Percentiles rank a stretch among this genome's conserved stretches.
phyloP scores from a whole-genome alignment of 306 rosid species.

The Castanopsis chinensis region DNA sequence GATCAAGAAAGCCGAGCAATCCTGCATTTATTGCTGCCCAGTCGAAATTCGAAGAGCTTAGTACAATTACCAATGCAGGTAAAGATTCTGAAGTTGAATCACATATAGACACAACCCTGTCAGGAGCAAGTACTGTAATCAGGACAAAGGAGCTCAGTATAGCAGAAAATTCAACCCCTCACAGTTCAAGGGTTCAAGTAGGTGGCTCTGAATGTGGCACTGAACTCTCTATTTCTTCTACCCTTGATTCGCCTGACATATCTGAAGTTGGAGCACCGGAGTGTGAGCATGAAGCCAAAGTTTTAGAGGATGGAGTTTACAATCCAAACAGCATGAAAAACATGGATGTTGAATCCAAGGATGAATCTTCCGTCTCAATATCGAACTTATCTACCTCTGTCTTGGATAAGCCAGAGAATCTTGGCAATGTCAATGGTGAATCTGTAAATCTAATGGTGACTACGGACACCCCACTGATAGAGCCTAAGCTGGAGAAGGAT shows the following conservation, averaged over 20 bases:
- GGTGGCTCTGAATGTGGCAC: conserved; percentile 84
- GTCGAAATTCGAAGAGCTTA: conserved; percentile 69
- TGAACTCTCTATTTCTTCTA: conserved; percentile 80
- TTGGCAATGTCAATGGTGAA: conserved; percentile 25
- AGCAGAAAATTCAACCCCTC: conserved; percentile 42
- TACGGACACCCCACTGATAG: conserved; percentile 34
- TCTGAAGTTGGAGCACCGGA: conserved; percentile 58
- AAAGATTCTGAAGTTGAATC: conserved; percentile 53
- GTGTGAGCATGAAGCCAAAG: conserved; percentile 47
- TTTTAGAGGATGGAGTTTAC: conserved; percentile 39
- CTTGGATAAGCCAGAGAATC: conserved; percentile 40
- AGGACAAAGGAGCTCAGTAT: conserved; percentile 41
- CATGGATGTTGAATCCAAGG: conserved; percentile 32
- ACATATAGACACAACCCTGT: conserved; percentile 35
- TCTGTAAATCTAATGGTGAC: conserved; percentile 27
- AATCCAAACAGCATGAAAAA: conserved; percentile 29
- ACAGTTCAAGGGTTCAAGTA: conserved; percentile 44
- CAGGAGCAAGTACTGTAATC: conserved; percentile 31
- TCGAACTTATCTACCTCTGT: conserved; percentile 22
- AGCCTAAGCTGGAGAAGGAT: conserved; percentile 35
- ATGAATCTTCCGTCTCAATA: conserved; percentile 18
- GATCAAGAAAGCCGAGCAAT: conserved; percentile 61
- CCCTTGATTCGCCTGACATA: conserved; percentile 83
- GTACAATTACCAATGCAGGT: conserved; percentile 43
- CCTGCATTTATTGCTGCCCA: conserved; percentile 75